phyloP scores from a whole-genome alignment of 2,329 filamentous ascomycete genomes.

The Aaosphaeria pasadenensis region DNA sequence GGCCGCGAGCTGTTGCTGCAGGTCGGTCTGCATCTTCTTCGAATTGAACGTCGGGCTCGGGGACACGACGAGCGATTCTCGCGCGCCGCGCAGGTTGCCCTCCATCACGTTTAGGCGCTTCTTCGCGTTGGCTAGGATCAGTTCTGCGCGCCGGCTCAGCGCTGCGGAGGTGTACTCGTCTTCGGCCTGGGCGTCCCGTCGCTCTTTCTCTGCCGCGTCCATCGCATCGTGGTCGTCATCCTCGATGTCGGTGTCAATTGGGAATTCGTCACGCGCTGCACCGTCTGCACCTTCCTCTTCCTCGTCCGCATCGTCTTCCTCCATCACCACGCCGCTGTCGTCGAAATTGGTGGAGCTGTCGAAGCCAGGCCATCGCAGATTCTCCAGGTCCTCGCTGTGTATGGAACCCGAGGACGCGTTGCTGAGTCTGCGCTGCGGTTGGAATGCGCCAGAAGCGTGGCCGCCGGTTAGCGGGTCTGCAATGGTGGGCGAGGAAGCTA shows the following conservation, averaged over 20 bases:
- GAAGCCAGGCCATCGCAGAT: slow-evolving; percentile 38
- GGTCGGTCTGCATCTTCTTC: slow-evolving; percentile 24
- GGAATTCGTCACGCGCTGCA: slow-evolving; percentile 28
- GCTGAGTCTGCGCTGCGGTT: slow-evolving; percentile 25
- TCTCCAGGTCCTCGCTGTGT: slow-evolving; percentile 45
- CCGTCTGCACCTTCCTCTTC: slow-evolving; percentile 24
- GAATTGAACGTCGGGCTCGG: slow-evolving; percentile 49
- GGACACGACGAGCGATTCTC: slow-evolving; percentile 60
- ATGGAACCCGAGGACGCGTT: slow-evolving; percentile 38
- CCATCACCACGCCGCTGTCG: slow-evolving; percentile 33
- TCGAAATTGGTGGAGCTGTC: slow-evolving; percentile 27
- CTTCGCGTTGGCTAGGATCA: slow-evolving; percentile 92
- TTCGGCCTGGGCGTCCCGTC: slow-evolving; percentile 35
- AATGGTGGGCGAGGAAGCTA: slow-evolving; percentile 35
- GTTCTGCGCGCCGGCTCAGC: slow-evolving; percentile 77
- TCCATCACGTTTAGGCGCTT: slow-evolving; percentile 89
- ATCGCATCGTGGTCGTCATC: slow-evolving; percentile 36
- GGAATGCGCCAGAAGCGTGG: slow-evolving; percentile 12
- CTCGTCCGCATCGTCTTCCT: slow-evolving; percentile 24
- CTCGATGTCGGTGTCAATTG: slow-evolving; percentile 9
- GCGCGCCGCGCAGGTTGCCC: slow-evolving; percentile 78
- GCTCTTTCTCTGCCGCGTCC: slow-evolving; percentile 11
- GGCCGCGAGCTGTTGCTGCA: slow-evolving; percentile 31
- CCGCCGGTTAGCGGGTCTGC: slow-evolving; percentile 12
- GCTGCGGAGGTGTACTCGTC: slow-evolving; percentile 69